A percentile compares a stretch with the other conserved stretches of the same genome.
Conservation (phyloP, 768 basidiomycete genomes). For the Auriscalpium vulgare region DNA sequence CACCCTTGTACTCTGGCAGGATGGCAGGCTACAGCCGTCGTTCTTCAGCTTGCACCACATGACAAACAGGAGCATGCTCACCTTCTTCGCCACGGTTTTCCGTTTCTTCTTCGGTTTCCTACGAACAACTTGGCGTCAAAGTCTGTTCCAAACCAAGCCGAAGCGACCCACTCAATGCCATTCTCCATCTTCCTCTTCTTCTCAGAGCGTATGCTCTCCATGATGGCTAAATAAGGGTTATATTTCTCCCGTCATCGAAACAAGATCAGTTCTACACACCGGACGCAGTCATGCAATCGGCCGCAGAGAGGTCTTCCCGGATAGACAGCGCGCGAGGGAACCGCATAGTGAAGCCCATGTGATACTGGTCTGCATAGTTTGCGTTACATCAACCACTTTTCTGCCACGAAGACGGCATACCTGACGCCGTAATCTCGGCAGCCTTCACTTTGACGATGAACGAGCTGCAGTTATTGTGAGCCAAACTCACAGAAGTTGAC, state of each 20-base stretch:
- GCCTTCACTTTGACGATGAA: conserved; percentile 93
- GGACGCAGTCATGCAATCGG: conserved; percentile 66
- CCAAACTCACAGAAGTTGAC: background rate
- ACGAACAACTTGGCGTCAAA: background rate
- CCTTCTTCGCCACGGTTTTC: conserved; percentile 47
- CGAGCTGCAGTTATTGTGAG: conserved; percentile 44
- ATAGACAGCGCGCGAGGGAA: conserved; percentile 84
- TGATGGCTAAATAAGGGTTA: conserved; percentile 33
- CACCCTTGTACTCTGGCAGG: conserved; percentile 60
- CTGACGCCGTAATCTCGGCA: conserved; percentile 76
- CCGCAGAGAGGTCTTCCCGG: conserved; percentile 65
- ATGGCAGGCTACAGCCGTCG: conserved; percentile 36
- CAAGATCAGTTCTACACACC: conserved; percentile 29
- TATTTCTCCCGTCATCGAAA: background rate
- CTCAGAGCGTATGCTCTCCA: conserved; percentile 53
- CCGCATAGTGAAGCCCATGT: conserved; percentile 83
- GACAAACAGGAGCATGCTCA: conserved; percentile 12
- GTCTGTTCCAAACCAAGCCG: too few relatives aligned
- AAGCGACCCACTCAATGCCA: conserved; percentile 37
- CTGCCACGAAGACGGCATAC: conserved; percentile 29
- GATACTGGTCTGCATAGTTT: conserved; percentile 59
- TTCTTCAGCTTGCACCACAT: too few relatives aligned
- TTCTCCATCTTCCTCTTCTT: conserved; percentile 72
- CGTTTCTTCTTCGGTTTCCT: conserved; percentile 48
- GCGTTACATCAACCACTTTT: background rate